A percentile compares a stretch with the other conserved stretches of the same genome.
phyloP scores from a whole-genome alignment of 345 rosid genomes.

The Jatropha curcas region DNA sequence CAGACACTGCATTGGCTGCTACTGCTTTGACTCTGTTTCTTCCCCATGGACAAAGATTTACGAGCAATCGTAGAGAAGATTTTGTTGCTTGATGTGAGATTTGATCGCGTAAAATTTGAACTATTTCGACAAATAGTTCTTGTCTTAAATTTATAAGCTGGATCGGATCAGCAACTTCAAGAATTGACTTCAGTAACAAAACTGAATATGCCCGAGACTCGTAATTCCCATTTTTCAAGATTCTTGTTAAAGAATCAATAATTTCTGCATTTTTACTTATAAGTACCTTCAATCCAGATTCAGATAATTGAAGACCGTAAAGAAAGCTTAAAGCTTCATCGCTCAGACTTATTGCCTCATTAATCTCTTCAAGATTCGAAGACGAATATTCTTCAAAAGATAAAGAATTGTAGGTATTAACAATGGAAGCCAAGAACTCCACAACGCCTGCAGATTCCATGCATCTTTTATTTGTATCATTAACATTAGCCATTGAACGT shows the following conservation, averaged over 20 bases:
- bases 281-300: slow-evolving; percentile 57
- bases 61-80: slow-evolving; percentile 41
- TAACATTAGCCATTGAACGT: slow-evolving; percentile 52
- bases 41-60: slow-evolving; percentile 55
- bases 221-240: slow-evolving; percentile 34
- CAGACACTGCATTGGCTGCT: slow-evolving; percentile 36
- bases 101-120: slow-evolving; percentile 42
- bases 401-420: slow-evolving; percentile 13
- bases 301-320: slow-evolving; percentile 59
- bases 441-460: slow-evolving; percentile 70
- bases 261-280: slow-evolving; percentile 45
- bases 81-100: slow-evolving; percentile 53
- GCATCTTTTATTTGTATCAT: slow-evolving; percentile 60
- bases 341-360: slow-evolving; percentile 24
- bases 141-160: slow-evolving; percentile 30
- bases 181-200: slow-evolving; percentile 38
- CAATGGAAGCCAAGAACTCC: slow-evolving; percentile 56
- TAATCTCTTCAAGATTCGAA: slow-evolving; percentile 11
- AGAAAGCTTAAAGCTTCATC: slow-evolving; percentile 71
- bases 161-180: slow-evolving; percentile 49
- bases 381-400: slow-evolving; percentile 1
- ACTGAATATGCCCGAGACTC: slow-evolving; percentile 47
- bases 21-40: slow-evolving; percentile 58
- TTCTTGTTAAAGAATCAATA: slow-evolving; percentile 32
- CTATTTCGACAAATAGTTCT: slow-evolving; percentile 40